Evolutionary conservation across 2,329 filamentous ascomycete species (phyloP).

Genomic region (Alternaria hordeiaustralica): DNA sequence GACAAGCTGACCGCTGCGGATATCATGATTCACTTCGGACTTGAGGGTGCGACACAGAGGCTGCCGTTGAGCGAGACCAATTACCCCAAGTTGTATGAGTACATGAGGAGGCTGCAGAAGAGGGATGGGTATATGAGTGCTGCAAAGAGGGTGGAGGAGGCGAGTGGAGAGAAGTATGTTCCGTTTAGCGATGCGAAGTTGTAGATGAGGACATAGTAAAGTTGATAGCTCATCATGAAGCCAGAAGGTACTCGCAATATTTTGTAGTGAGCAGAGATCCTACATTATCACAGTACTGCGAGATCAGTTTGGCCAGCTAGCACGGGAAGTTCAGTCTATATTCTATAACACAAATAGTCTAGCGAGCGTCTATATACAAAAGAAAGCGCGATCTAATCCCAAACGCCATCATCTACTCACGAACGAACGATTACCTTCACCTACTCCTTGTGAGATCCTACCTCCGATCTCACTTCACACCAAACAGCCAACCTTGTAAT

Average conservation of each 20-base stretch:
- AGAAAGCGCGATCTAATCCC: background rate
- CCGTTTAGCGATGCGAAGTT: constrained; percentile 38
- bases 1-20: constrained; percentile 58
- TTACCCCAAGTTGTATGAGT: constrained; percentile 57
- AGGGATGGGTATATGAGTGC: constrained; percentile 55
- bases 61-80: constrained; percentile 50
- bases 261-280: background rate
- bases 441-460: background rate
- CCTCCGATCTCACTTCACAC: too few relatives aligned
- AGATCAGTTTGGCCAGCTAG: background rate
- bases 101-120: constrained; percentile 54
- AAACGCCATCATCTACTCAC: background rate
- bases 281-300: background rate
- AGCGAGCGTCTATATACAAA: constrained; percentile 4
- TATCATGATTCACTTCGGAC: constrained; percentile 60
- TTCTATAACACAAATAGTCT: background rate
- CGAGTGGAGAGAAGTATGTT: constrained; percentile 45
- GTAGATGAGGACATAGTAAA: background rate
- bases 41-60: constrained; percentile 53
- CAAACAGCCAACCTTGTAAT: accelerated
- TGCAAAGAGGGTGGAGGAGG: constrained; percentile 58
- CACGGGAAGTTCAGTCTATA: background rate
- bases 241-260: background rate
- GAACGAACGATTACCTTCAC: background rate
- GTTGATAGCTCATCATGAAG: too few relatives aligned